phyloP scores from a whole-genome alignment of 805 yeast genomes.

The Wickerhamomyces rabaulensis region DNA sequence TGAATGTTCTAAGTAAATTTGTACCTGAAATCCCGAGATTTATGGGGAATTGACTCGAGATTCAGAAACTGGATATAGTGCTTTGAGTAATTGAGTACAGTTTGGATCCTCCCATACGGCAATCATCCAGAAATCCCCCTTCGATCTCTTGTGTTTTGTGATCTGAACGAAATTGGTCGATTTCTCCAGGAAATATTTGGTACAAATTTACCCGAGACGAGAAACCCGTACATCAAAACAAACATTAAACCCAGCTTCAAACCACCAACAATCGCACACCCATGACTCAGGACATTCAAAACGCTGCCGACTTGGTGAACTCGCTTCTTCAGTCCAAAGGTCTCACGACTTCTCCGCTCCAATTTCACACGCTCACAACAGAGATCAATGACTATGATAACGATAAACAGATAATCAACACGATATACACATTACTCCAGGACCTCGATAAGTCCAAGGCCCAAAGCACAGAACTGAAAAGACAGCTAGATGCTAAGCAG shows the following conservation, averaged over 20 bases:
- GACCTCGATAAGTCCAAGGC: slow-evolving; percentile 9
- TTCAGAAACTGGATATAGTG: too few species aligned
- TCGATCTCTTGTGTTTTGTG: too few species aligned
- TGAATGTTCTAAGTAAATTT: too few species aligned
- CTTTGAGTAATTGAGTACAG: too few species aligned
- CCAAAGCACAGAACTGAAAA: slow-evolving; percentile 2
- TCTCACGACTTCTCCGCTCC: background rate
- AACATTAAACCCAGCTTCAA: too few species aligned
- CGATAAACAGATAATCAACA: slow-evolving; percentile 11
- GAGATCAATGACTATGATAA: background rate
- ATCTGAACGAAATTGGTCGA: too few species aligned
- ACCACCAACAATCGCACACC: background rate
- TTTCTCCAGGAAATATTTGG: too few species aligned
- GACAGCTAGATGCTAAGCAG: slow-evolving; percentile 2
- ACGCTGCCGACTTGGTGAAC: slow-evolving; percentile 13
- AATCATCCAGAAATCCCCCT: too few species aligned
- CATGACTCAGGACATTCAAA: background rate
- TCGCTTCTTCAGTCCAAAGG: slow-evolving; percentile 13
- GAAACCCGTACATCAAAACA: background rate
- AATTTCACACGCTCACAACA: background rate
- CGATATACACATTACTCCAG: slow-evolving; percentile 10
- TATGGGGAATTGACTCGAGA: too few species aligned
- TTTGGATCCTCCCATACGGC: too few species aligned
- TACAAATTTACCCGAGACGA: too few species aligned
- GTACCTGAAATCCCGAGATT: too few species aligned